phyloP scores from a whole-genome alignment of 108 stramenopile species.

The Hondaea fermentalgiana region DNA sequence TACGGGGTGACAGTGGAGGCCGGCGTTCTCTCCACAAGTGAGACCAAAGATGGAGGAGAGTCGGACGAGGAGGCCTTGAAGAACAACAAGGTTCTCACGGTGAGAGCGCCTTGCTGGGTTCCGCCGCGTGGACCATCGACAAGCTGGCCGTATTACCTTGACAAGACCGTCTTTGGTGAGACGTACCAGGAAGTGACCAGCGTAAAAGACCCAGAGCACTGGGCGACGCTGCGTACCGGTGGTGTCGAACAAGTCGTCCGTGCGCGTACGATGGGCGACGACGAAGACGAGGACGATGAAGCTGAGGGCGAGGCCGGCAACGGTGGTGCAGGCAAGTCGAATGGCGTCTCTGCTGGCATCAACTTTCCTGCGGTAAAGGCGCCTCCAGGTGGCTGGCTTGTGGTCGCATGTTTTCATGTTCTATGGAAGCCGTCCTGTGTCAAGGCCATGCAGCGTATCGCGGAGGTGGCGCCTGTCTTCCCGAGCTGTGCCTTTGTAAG shows the following conservation, averaged over 20 bases:
- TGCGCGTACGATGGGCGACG: background rate
- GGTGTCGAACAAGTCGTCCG: background rate
- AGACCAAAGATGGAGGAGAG: background rate
- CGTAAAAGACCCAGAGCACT: background rate
- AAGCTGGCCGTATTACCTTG: constrained; percentile 27
- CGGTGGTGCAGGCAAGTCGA: background rate
- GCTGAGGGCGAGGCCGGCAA: background rate
- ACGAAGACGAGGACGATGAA: background rate
- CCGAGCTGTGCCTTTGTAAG: constrained; percentile 11
- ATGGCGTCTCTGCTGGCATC: background rate
- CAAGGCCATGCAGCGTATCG: constrained; percentile 14
- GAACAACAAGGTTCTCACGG: no score
- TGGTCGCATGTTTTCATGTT: constrained; percentile 24
- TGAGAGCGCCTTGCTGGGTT: background rate
- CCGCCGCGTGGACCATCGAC: background rate
- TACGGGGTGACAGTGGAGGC: no score
- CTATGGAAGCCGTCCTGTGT: constrained; percentile 18
- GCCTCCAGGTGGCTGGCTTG: constrained; percentile 28
- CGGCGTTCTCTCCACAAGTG: background rate
- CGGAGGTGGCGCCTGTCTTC: constrained; percentile 14
- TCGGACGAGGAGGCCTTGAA: background rate
- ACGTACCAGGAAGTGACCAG: background rate
- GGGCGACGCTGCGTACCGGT: background rate
- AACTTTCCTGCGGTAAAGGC: background rate
- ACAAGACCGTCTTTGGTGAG: constrained; percentile 32